Evolutionary conservation across 1,284 basidiomycete genomes (phyloP).

Genomic region (Puccinia hordei): DNA sequence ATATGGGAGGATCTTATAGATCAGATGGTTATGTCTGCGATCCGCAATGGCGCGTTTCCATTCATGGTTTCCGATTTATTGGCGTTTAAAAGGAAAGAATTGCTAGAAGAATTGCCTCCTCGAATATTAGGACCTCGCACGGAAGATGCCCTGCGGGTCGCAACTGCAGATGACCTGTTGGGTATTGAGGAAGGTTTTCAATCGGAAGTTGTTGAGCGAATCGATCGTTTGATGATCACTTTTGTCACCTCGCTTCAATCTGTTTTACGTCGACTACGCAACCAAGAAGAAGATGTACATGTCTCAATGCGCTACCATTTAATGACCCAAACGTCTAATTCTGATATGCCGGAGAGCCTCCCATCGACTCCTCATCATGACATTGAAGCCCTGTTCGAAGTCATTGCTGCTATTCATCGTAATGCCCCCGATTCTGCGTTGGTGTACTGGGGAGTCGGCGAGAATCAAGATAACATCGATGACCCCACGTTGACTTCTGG

Average conservation of each 20-base stretch:
- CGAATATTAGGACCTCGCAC: constrained; percentile 55
- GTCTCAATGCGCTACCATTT: constrained; percentile 63
- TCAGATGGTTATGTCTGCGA: constrained; percentile 67
- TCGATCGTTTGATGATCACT: constrained; percentile 73
- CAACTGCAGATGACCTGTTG: constrained; percentile 42
- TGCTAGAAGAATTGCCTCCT: constrained; percentile 50
- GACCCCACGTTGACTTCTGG: constrained; percentile 51
- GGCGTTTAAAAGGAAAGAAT: constrained; percentile 58
- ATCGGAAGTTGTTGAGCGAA: constrained; percentile 67
- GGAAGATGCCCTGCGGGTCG: constrained; percentile 52
- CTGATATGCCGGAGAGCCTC: constrained; percentile 52
- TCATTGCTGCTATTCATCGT: constrained; percentile 78
- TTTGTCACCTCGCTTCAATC: constrained; percentile 78
- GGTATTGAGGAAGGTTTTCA: constrained; percentile 70
- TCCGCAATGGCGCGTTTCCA: constrained; percentile 74
- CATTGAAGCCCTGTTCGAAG: constrained; percentile 77
- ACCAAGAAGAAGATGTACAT: constrained; percentile 81
- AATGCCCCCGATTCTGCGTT: constrained; percentile 73
- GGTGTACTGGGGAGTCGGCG: constrained; percentile 77
- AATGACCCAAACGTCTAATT: constrained; percentile 35
- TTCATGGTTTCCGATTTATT: constrained; percentile 65
- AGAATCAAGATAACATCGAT: constrained; percentile 59
- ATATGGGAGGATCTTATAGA: constrained; percentile 77
- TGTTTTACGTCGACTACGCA: constrained; percentile 85
- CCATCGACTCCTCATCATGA: constrained; percentile 70